phyloP scores from a whole-genome alignment of 1,284 basidiomycete genomes.

The Microbotryum saponariae region DNA sequence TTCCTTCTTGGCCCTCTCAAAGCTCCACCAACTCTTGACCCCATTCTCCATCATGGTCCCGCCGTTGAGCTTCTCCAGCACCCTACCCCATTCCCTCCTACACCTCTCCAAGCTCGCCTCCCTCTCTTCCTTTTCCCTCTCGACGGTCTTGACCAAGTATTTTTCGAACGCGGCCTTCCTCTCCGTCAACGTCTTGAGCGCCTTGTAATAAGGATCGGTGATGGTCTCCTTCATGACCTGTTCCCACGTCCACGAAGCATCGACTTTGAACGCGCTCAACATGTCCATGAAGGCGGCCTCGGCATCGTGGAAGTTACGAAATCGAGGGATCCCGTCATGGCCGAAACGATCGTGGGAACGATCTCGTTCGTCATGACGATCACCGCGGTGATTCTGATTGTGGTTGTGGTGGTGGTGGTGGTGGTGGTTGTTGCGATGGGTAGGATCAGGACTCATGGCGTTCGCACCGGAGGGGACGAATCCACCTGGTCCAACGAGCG shows the following conservation, averaged over 20 bases:
- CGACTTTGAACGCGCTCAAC: slow-evolving; percentile 76
- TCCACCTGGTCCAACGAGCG: slow-evolving; percentile 33
- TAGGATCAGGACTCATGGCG: slow-evolving; percentile 11
- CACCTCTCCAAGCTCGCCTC: slow-evolving; percentile 29
- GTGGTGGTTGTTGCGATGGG: slow-evolving; percentile 12
- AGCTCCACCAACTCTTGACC: slow-evolving; percentile 39
- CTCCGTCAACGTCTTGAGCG: slow-evolving; percentile 83
- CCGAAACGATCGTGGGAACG: slow-evolving; percentile 39
- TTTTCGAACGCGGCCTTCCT: slow-evolving; percentile 70
- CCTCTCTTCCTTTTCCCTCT: slow-evolving; percentile 30
- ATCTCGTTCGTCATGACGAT: slow-evolving; percentile 15
- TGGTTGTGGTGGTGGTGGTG: slow-evolving; percentile 8
- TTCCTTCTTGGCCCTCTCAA: slow-evolving; percentile 33
- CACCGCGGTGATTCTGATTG: slow-evolving; percentile 14
- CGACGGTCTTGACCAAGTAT: slow-evolving; percentile 38
- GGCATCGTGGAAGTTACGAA: slow-evolving; percentile 74
- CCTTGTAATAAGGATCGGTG: slow-evolving; percentile 94
- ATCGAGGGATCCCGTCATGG: slow-evolving; percentile 73
- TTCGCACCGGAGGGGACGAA: slow-evolving; percentile 14
- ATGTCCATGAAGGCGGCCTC: slow-evolving; percentile 89
- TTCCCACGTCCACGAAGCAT: slow-evolving; percentile 94
- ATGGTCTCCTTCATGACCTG: slow-evolving; percentile 95
- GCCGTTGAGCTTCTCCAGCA: slow-evolving; percentile 26
- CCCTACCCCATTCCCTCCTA: slow-evolving; percentile 28
- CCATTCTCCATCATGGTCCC: slow-evolving; percentile 30